These are phyloP conservation scores for Poa annua DNA, from an alignment of 176 grass and related monocot genomes.

Conservation along the genomic window DNA sequence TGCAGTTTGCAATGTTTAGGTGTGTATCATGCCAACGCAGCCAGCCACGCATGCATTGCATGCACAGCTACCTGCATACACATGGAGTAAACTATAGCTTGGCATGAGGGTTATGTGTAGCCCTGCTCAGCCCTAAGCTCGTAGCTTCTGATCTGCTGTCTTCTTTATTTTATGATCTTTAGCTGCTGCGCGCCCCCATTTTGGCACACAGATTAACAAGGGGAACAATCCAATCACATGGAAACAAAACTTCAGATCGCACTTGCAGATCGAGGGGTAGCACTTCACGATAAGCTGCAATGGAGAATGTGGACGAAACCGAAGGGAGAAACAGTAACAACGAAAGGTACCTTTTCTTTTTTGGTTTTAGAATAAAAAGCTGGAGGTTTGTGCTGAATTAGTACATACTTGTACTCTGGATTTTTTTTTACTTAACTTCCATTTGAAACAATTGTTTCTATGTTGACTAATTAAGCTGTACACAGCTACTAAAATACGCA, in stretches of 20 bases:
- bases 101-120: constrained; percentile 8
- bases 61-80: constrained; percentile 7
- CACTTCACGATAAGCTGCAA: not conserved
- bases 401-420: not conserved
- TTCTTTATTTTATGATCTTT: constrained; percentile 50
- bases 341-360: not conserved
- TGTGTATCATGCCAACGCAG: constrained; percentile 61
- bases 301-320: constrained; percentile 3
- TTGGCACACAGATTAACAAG: constrained; percentile 71
- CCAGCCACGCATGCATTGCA: constrained; percentile 26
- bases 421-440: too few species aligned
- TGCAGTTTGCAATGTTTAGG: constrained; percentile 49
- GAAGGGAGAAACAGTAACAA: constrained; percentile 1
- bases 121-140: constrained; percentile 48
- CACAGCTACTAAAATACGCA: not conserved
- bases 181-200: constrained; percentile 54
- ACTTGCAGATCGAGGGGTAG: constrained; percentile 18
- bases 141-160: constrained; percentile 53
- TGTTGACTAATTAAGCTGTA: not conserved
- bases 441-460: not conserved
- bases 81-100: constrained; percentile 39
- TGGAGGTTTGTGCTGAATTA: not conserved
- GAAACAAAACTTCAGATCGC: constrained; percentile 50
- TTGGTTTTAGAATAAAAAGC: not conserved
- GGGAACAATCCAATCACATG: constrained; percentile 50